Percentiles rank a stretch among this genome's conserved stretches.
phyloP scores from a whole-genome alignment of 371 early-diverging fungal species.

The Haplosporangium sp. region DNA sequence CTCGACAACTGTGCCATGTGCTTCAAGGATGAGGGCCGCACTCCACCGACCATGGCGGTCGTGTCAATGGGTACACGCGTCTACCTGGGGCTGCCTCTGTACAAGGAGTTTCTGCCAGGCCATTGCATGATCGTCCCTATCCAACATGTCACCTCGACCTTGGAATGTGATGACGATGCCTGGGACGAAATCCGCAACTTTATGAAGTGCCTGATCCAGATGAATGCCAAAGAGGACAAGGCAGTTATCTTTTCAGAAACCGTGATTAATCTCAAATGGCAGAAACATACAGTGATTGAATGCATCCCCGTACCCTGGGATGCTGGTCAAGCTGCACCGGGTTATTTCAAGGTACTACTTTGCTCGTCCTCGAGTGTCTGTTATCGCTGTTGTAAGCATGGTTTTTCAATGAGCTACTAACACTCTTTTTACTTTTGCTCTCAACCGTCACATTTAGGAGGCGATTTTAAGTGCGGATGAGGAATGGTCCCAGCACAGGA shows the following conservation, averaged over 20 bases:
- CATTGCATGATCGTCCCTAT: conserved; percentile 93
- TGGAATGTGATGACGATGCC: conserved; percentile 90
- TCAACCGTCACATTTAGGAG: conserved; percentile 63
- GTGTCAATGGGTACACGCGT: conserved; percentile 81
- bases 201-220: conserved; percentile 91
- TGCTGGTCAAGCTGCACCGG: conserved; percentile 81
- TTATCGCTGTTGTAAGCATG: background rate
- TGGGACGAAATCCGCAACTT: conserved; percentile 97
- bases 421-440: background rate
- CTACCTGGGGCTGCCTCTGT: conserved; percentile 84
- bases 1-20: conserved; percentile 82
- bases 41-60: conserved; percentile 77
- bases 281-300: conserved; percentile 90
- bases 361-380: background rate
- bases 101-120: conserved; percentile 81
- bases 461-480: conserved; percentile 79
- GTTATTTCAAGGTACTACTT: conserved; percentile 77
- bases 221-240: conserved; percentile 78
- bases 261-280: conserved; percentile 75
- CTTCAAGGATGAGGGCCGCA: conserved; percentile 69
- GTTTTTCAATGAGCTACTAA: background rate
- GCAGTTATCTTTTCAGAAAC: conserved; percentile 92
- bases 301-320: conserved; percentile 91
- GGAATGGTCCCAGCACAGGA: conserved; percentile 95
- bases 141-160: conserved; percentile 83